Evolutionary conservation across 257 asterid species (phyloP), one percentile per base, ranked within the genome.

Genomic region (Hygrophila difformis): DNA sequence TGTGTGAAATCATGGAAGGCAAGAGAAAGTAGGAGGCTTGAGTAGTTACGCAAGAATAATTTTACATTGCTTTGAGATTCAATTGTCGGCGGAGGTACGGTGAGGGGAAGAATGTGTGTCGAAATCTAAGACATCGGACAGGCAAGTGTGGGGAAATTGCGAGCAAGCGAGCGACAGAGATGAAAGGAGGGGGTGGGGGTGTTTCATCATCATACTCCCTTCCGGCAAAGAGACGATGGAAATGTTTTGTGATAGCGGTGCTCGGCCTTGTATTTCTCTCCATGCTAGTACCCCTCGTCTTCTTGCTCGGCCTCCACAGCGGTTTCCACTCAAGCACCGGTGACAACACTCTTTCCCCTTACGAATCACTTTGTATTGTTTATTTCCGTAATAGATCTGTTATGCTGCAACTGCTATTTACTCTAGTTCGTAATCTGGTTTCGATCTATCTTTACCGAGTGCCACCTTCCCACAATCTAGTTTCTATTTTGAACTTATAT

Each of bases 241-340:
- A 70, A 70, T 75, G 91, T 49, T 70, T 79, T 51, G 81, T 76
- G 53, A 64, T 82, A 31, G 84, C 83, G 53, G 96, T 89, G 33
- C 64, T 85, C 21, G 85, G 79, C 48, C 81, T 89, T 42, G 98
- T 82, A 12, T 65, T 82, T 9, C 81, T 85, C n/a, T 89, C 98
- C 47, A 79, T 89, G 96, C 93, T 89, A 47, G 96, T 85, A 5
- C 96, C 96, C 12, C 79, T 89, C 13, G 72, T 79, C 60, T 82
- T 89, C 65, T 63, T 85, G 65, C 82, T 89, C 47, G 93, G 98
- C 47, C 81, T 82, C 57, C 93, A 82, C 69, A 71, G 39, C 57
- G 71, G 86, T 28, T 70, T 84, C 67, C 92, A 76, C 59, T 53
- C 94, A 46, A 48, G 86, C 41, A 50, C 69, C 19, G 89, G 93